phyloP scores from a whole-genome alignment of 805 yeast species.

The Teunomyces panamensis region DNA sequence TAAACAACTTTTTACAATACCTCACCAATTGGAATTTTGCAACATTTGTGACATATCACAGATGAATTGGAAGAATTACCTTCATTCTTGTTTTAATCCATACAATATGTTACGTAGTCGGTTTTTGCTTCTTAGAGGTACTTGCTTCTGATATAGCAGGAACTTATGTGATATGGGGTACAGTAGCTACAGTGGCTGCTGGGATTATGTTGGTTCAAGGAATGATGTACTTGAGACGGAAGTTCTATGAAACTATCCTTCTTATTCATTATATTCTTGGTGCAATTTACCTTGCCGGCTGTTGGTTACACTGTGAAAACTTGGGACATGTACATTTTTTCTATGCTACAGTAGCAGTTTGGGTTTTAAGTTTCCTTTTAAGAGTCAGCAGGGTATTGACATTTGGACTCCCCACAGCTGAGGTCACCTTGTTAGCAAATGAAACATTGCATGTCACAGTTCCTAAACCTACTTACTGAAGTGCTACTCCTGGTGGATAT shows the following conservation, averaged over 20 bases:
- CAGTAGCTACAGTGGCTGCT: constrained; percentile 30
- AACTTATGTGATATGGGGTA: constrained; percentile 26
- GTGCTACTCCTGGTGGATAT: constrained; percentile 51
- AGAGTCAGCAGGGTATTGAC: constrained; percentile 24
- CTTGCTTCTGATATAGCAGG: constrained; percentile 12
- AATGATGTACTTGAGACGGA: constrained; percentile 40
- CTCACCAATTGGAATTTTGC: constrained; percentile 8
- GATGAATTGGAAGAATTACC: constrained; percentile 16
- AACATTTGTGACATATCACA: constrained; percentile 17
- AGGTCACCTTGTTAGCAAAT: constrained; percentile 27
- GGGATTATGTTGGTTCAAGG: constrained; percentile 42
- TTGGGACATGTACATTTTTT: constrained; percentile 28
- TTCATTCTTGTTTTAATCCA: constrained; percentile 15
- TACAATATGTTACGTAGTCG: constrained; percentile 13
- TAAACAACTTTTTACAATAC: constrained; percentile 16
- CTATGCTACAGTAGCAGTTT: constrained; percentile 31
- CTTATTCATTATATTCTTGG: constrained; percentile 55
- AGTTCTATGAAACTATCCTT: constrained; percentile 51
- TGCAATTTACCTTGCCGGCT: constrained; percentile 41
- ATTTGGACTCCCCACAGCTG: constrained; percentile 39
- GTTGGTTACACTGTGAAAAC: constrained; percentile 42
- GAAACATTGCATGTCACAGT: constrained; percentile 34
- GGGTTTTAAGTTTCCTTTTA: constrained; percentile 35
- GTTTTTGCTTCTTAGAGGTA: constrained; percentile 5
- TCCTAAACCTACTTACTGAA: constrained; percentile 37